Base-by-base conservation (phyloP, 495 filamentous ascomycete genomes). In the Cercophora scortea region DNA sequence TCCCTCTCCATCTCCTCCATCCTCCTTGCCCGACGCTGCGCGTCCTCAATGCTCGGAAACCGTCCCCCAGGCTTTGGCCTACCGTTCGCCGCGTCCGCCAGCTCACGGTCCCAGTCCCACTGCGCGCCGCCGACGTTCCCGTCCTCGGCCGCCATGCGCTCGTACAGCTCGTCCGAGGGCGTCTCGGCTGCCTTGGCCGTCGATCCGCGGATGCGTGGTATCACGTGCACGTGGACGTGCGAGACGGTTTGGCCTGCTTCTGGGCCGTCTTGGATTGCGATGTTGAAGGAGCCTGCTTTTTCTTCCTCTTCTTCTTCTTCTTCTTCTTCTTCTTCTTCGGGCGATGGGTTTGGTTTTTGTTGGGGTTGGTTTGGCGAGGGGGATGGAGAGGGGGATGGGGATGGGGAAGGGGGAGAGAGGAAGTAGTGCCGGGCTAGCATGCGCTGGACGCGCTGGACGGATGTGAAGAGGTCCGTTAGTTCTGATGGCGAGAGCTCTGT, bases 191-290 rank as follows among this genome's bases (percentile, higher is more conserved):
- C 57, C 58, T 77, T 77, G 43, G 63, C 71, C 13, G 68, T 75
- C 32, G 54, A 51, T 11, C 69, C 68, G 13, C 59, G 54, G 47
- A 75, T 74, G 40, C 93, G 72, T 18, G 93, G 93, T 49, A 98
- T 96, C 35, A 97, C 82, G 72, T 98, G 94, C 45, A 87, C 84
- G 70, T 98, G 94, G 12, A 97, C 83, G 71, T 98, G 93, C 9
- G 86, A 73, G 18, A 98, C 90, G 25, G 80, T 82, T 76, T 98
- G 93, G 0, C 93, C 93, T 1, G 94, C 89, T 56, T 88, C 87
- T 25, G 66, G 67, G 9, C 93, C 93, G 71, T 98, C 93, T 61
- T 98, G 93, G 13, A 98, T 77, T 0, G 93, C 91, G 48, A 98
- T 86, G 67, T 96, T 98, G 62, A 97, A 80, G 61, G 79, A 83